Base-by-base conservation (phyloP, 2,329 filamentous ascomycete genomes). In the Aspergillus novoparasiticus region DNA sequence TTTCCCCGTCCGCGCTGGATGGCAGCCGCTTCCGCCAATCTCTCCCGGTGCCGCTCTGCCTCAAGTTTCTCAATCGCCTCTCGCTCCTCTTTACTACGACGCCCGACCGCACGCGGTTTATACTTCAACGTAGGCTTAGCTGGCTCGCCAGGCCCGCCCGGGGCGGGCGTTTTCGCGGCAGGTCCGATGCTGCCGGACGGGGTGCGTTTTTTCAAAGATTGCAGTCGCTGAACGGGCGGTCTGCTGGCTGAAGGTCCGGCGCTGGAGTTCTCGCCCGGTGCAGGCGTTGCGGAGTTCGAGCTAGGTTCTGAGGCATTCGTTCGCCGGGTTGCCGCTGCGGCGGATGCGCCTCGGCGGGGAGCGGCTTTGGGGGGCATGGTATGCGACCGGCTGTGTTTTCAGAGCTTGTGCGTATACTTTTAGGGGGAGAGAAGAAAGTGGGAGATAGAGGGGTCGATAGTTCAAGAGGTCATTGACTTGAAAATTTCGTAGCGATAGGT, bases 1-100 rank as follows among this genome's bases (percentile, higher is more conserved):
- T 63, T 68, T 39, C 74, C 75, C 64, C 73, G 70, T 23, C 73
- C 77, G 43, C 71, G 74, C 68, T 74, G 74, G 23, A 74, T 79
- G n/a, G 77, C 79, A 26, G 75, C 78, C 11, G 74, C 79, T 65
- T 80, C 80, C 45, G 71, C 73, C 39, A 80, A 63, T 54, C 79
- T 73, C 64, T 79, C 77, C 43, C 73, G 74, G 45, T 77, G 59
- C 28, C 79, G 74, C 68, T 81, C 74, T 54, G 76, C 76, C 68
- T 83, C 81, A 9, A 78, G 68, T 57, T 73, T 76, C 70, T 80
- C 77, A 1, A 78, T 75, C 11, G 76, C 78, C 48, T 82, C 80
- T 64, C 80, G 78, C 67, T 82, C 80, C 62, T 79, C 79, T 68
- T 82, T 81, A 64, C 77, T 80, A 55, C 79, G 77, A 14, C 80